A percentile compares a stretch with the other conserved stretches of the same genome.
These are phyloP conservation scores for Tagetes patula DNA, from an alignment of 129 eudicot species.

Conservation along the genomic window DNA sequence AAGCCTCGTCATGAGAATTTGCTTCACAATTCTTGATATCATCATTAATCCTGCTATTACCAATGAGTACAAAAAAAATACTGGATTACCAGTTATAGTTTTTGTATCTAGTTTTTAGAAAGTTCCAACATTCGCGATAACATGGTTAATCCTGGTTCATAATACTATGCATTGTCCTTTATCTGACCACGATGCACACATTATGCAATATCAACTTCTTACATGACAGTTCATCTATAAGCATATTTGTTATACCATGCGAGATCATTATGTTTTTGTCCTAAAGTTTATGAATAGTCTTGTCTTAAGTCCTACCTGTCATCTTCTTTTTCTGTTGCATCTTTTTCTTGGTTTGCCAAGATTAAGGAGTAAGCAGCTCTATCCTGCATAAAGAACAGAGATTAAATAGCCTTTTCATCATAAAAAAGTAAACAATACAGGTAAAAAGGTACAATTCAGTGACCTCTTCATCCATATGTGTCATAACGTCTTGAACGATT, in stretches of 20 bases:
- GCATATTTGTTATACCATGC: constrained; percentile 4
- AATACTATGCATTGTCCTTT: constrained; percentile 4
- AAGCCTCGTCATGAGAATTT: constrained; percentile 34
- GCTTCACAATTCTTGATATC: constrained; percentile 30
- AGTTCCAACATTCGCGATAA: background rate
- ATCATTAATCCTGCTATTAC: constrained; percentile 33
- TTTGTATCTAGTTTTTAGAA: background rate
- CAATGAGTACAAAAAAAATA: constrained; percentile 12
- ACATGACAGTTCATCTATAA: background rate
- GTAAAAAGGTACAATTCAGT: constrained; percentile 18
- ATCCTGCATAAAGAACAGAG: constrained; percentile 43
- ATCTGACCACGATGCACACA: constrained; percentile 13
- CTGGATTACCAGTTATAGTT: constrained; percentile 16
- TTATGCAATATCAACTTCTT: constrained; percentile 7
- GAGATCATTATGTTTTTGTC: constrained; percentile 17
- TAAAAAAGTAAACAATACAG: constrained; percentile 6
- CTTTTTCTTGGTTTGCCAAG: constrained; percentile 34
- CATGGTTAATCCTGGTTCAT: constrained; percentile 13
- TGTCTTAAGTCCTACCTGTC: constrained; percentile 32
- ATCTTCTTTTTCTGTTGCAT: constrained; percentile 26
- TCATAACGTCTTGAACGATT: constrained; percentile 49
- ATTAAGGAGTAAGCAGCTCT: constrained; percentile 42
- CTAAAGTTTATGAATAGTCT: constrained; percentile 9
- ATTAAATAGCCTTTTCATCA: background rate
- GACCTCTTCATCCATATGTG: constrained; percentile 54